phyloP scores from a whole-genome alignment of 2,329 filamentous ascomycete species.

The Graphium sp. region DNA sequence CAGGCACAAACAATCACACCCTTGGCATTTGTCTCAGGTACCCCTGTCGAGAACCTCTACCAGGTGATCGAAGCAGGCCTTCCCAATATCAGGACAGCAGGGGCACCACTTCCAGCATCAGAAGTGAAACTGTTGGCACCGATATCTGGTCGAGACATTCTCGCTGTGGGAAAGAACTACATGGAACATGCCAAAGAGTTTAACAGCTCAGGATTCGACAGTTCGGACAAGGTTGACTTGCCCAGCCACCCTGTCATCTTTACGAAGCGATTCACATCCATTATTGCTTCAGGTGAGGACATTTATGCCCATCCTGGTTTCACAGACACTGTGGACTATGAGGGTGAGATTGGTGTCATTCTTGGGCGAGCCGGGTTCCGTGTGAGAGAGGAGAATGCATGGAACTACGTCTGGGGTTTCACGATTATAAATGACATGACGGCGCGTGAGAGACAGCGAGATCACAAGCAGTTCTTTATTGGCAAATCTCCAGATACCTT shows the following conservation, averaged over 20 bases:
- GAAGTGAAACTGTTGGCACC: slow-evolving; percentile 25
- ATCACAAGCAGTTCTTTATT: slow-evolving; percentile 44
- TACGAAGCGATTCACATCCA: slow-evolving; percentile 34
- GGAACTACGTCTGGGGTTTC: slow-evolving; percentile 35
- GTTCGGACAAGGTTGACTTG: slow-evolving; percentile 31
- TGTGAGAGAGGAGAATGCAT: slow-evolving; percentile 23
- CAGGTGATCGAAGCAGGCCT: too few relatives aligned
- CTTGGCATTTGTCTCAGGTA: too few relatives aligned
- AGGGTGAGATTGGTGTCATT: slow-evolving; percentile 38
- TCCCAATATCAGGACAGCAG: too few relatives aligned
- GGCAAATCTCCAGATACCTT: too few relatives aligned
- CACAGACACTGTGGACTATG: slow-evolving; percentile 33
- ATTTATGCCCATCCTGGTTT: slow-evolving; percentile 28
- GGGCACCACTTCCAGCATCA: slow-evolving; percentile 16
- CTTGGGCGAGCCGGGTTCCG: slow-evolving; percentile 29
- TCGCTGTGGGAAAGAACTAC: slow-evolving; percentile 41
- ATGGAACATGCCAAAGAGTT: slow-evolving; percentile 39
- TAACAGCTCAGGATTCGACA: slow-evolving; percentile 34
- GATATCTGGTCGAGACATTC: slow-evolving; percentile 29
- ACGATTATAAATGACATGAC: slow-evolving; percentile 38
- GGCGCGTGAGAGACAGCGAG: slow-evolving; percentile 29
- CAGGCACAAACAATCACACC: too few relatives aligned
- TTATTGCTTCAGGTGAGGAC: slow-evolving; percentile 27
- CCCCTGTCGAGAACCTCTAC: too few relatives aligned
- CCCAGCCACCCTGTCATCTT: slow-evolving; percentile 38